phyloP scores from a whole-genome alignment of 805 yeast genomes.

The Kodamaea fukazawae region DNA sequence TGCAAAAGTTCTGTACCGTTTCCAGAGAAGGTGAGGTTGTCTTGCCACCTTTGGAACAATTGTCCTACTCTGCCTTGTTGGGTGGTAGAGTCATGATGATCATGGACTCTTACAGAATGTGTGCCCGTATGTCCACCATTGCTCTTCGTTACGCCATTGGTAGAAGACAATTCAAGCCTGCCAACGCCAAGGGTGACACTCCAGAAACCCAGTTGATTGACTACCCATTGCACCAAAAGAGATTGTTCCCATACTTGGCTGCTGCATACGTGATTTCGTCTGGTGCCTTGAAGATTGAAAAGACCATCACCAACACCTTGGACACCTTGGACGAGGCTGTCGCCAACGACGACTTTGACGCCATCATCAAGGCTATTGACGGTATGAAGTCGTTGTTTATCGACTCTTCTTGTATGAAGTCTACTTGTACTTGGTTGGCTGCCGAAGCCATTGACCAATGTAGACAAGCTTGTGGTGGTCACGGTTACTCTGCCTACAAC shows the following conservation, averaged over 20 bases:
- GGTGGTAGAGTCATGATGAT: conserved; percentile 93
- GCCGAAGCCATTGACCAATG: conserved; percentile 81
- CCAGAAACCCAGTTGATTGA: conserved; percentile 72
- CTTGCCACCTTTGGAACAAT: conserved; percentile 82
- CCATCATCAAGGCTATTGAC: conserved; percentile 47
- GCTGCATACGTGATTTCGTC: conserved; percentile 73
- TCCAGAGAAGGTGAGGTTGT: conserved; percentile 65
- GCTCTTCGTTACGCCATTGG: conserved; percentile 88
- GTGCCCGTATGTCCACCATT: conserved; percentile 76
- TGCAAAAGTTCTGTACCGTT: conserved; percentile 75
- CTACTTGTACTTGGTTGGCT: conserved; percentile 85
- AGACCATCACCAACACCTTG: conserved; percentile 49
- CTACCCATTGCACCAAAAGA: conserved; percentile 85
- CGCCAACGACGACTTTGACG: conserved; percentile 46
- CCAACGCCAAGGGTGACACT: conserved; percentile 29
- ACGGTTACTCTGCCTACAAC: conserved; percentile 90
- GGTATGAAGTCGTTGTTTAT: conserved; percentile 76
- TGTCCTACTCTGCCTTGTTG: conserved; percentile 82
- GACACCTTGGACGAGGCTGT: conserved; percentile 53
- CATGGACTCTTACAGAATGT: conserved; percentile 74
- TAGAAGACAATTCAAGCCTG: conserved; percentile 73
- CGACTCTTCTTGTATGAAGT: conserved; percentile 83
- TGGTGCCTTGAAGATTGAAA: conserved; percentile 61
- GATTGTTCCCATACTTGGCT: conserved; percentile 82
- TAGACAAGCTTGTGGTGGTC: conserved; percentile 95